These are phyloP conservation scores for Podila epicladia DNA, from an alignment of 192 early-diverging fungal species.

Conservation along the genomic window DNA sequence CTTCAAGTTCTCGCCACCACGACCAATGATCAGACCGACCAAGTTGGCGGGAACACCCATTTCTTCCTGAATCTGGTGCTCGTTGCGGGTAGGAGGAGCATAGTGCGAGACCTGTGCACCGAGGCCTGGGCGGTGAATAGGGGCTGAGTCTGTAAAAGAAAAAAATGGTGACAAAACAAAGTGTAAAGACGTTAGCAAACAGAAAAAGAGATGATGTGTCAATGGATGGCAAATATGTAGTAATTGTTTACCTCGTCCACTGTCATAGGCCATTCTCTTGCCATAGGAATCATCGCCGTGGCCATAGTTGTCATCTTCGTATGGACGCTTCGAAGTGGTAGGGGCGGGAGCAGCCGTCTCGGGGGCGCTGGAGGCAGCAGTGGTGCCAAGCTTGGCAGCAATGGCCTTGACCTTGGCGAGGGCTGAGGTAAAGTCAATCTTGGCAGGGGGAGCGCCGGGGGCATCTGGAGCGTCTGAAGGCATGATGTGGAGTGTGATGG, in stretches of 20 bases:
- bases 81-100: conserved; percentile 40
- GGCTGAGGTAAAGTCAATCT: conserved; percentile 71
- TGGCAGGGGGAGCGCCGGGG: conserved; percentile 36
- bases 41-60: conserved; percentile 69
- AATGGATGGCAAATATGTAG: not conserved
- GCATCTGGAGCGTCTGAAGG: conserved; percentile 55
- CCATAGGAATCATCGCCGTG: conserved; percentile 41
- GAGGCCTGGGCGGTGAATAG: conserved; percentile 43
- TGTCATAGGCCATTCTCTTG: conserved; percentile 56
- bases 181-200: not conserved
- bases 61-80: conserved; percentile 55
- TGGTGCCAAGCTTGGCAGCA: conserved; percentile 71
- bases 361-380: conserved; percentile 43
- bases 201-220: not conserved
- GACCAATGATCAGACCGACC: conserved; percentile 86
- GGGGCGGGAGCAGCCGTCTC: conserved; percentile 38
- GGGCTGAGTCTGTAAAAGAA: conserved; percentile 28
- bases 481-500: conserved; percentile 21
- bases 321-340: conserved; percentile 27
- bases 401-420: conserved; percentile 82
- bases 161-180: not conserved
- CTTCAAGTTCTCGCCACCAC: conserved; percentile 81
- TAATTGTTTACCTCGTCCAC: conserved; percentile 29
- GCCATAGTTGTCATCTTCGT: conserved; percentile 33
- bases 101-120: conserved; percentile 41